phyloP scores from a whole-genome alignment of 345 rosid genomes.

The Eucalyptus cloeziana region DNA sequence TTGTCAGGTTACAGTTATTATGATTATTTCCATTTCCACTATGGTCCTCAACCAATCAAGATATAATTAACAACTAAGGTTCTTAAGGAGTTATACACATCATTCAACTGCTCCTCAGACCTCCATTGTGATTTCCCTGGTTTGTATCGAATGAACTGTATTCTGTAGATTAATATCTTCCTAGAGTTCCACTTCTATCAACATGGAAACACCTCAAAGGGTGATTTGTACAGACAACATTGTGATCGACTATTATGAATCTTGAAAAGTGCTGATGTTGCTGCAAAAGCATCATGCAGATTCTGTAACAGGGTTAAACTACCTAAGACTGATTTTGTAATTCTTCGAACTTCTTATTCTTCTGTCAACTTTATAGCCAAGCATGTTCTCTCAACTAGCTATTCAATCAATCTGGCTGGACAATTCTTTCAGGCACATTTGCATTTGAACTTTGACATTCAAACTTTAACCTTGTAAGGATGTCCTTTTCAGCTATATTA shows the following conservation, averaged over 20 bases:
- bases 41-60: background rate
- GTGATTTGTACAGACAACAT: background rate
- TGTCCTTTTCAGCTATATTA: constrained; percentile 35
- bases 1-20: background rate
- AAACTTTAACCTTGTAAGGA: constrained; percentile 9
- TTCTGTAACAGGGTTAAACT: background rate
- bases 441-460: background rate
- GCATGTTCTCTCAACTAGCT: background rate
- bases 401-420: background rate
- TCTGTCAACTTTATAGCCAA: background rate
- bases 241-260: background rate
- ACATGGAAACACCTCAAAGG: background rate
- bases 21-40: background rate
- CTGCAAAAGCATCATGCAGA: background rate
- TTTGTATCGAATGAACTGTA: background rate
- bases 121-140: background rate
- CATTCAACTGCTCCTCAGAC: background rate
- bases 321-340: background rate
- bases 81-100: background rate
- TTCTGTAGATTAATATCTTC: background rate
- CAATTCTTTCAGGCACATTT: background rate
- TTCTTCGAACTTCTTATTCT: background rate
- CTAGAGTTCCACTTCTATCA: background rate
- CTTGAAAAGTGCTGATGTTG: background rate
- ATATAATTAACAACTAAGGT: background rate